Evolutionary conservation across 2,329 filamentous ascomycete genomes (phyloP).

Genomic region (Exophiala alcalophila): DNA sequence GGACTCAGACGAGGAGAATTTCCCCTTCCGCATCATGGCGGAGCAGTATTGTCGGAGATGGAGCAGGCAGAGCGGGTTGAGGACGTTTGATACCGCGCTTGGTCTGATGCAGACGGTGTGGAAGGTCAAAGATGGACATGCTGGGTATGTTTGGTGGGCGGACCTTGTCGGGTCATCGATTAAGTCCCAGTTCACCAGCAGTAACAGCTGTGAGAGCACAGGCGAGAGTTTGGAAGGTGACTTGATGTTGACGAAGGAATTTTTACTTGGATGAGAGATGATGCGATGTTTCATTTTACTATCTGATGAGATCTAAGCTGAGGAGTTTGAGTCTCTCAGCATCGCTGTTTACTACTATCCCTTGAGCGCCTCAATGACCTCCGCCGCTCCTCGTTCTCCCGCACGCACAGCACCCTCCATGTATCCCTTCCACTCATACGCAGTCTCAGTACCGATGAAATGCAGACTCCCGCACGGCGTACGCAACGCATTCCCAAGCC

Average conservation of each 20-base stretch:
- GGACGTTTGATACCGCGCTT: not conserved
- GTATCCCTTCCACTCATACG: conserved; percentile 54
- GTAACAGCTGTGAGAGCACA: not conserved
- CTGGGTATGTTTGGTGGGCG: conserved; percentile 6
- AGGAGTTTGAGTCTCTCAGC: not conserved
- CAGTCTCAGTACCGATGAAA: conserved; percentile 56
- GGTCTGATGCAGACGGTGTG: conserved; percentile 2
- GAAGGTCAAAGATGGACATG: not conserved
- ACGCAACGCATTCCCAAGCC: conserved; percentile 34
- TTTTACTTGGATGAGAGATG: not conserved
- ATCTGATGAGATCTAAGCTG: not conserved
- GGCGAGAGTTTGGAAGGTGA: not conserved
- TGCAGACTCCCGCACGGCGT: conserved; percentile 43
- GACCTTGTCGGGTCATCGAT: not conserved
- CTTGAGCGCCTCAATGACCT: conserved; percentile 41
- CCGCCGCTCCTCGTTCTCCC: conserved; percentile 48
- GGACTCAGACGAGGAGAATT: not conserved
- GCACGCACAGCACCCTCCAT: conserved; percentile 56
- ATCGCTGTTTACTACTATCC: not conserved
- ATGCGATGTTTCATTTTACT: not conserved
- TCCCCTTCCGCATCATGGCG: conserved; percentile 4
- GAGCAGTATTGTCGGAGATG: conserved; percentile 7
- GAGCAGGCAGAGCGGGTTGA: not conserved
- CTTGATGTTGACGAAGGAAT: not conserved
- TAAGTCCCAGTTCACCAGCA: not conserved